phyloP scores from a whole-genome alignment of 305 asterid species.

The Fraxinus greggii region DNA sequence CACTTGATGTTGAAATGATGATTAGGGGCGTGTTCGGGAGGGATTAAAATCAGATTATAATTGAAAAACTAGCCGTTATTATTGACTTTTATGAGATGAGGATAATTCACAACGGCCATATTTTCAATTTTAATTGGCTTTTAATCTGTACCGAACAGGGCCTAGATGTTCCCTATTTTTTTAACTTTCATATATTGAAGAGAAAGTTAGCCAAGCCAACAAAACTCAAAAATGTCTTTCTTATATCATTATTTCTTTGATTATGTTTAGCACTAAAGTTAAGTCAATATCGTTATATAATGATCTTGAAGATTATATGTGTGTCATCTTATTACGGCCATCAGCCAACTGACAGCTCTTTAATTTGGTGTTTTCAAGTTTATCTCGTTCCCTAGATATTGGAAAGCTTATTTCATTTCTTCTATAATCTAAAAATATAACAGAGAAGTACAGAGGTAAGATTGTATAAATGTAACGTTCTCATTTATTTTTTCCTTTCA shows the following conservation, averaged over 20 bases:
- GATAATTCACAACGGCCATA: too few species aligned
- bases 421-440: conserved; percentile 14
- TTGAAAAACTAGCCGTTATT: too few species aligned
- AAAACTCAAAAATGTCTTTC: neutral
- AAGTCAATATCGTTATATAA: neutral
- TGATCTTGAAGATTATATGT: neutral
- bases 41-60: too few species aligned
- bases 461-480: neutral
- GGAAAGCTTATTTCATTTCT: neutral
- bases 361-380: neutral
- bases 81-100: too few species aligned
- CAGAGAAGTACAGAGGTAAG: neutral
- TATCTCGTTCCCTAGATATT: neutral
- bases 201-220: neutral
- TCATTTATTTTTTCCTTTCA: neutral
- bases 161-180: neutral
- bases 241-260: neutral
- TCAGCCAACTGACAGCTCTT: neutral
- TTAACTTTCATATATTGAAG: neutral
- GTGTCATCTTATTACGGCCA: neutral
- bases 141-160: too few species aligned
- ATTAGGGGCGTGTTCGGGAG: too few species aligned
- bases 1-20: neutral
- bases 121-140: too few species aligned
- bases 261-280: neutral